Evolutionary conservation across 208 protist genomes (phyloP).

Genomic region (Acanthamoeba royreba): DNA sequence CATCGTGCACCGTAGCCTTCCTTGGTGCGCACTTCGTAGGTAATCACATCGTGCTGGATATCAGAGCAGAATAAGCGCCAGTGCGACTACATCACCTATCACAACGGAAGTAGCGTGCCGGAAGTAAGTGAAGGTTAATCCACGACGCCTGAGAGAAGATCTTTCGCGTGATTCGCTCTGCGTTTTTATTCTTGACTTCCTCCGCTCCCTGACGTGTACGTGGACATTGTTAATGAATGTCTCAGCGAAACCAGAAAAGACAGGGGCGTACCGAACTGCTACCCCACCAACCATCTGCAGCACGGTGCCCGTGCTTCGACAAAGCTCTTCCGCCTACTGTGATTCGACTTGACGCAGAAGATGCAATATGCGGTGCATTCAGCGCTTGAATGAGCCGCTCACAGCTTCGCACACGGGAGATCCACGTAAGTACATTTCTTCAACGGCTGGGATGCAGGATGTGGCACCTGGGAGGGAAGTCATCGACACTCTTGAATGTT

Average conservation of each 20-base stretch:
- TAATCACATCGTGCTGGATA: background rate
- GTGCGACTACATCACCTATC: no score
- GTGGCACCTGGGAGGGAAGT: conserved; percentile 19
- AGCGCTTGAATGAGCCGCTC: background rate
- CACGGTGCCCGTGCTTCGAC: conserved; percentile 20
- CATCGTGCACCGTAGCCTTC: conserved; percentile 1
- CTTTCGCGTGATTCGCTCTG: background rate
- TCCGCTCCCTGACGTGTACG: conserved; percentile 20
- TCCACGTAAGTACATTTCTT: background rate
- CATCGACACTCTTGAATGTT: conserved; percentile 33
- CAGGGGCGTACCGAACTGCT: background rate
- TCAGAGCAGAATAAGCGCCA: background rate
- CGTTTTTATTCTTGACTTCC: conserved; percentile 23
- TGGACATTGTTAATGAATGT: no score
- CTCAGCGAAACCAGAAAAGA: no score
- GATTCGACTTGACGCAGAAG: background rate
- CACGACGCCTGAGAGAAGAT: background rate
- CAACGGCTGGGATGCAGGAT: background rate
- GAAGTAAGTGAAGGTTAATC: conserved; percentile 25
- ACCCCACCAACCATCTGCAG: background rate
- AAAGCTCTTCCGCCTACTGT: background rate
- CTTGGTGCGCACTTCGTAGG: conserved; percentile 3
- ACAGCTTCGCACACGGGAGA: background rate
- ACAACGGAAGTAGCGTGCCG: background rate
- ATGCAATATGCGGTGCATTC: background rate